Evolutionary conservation across 148 eudicot genomes (phyloP).

Genomic region (Vaccinium myrtillus): DNA sequence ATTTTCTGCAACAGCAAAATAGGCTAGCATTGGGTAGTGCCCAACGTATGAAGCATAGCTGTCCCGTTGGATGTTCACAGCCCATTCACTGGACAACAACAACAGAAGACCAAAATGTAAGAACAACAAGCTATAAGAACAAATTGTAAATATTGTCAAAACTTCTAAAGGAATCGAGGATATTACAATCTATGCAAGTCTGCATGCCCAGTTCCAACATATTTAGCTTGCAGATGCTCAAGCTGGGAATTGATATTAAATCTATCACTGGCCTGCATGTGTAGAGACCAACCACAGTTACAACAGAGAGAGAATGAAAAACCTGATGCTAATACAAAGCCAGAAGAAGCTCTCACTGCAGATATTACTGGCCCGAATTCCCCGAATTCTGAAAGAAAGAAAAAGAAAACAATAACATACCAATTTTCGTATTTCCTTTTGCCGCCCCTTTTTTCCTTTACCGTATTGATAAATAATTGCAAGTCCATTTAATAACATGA

Average conservation of each 20-base stretch:
- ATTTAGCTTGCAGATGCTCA: conserved; percentile 96
- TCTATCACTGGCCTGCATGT: conserved; percentile 88
- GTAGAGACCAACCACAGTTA: neutral
- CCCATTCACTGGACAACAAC: conserved; percentile 76
- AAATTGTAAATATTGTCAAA: neutral
- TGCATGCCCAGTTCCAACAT: conserved; percentile 96
- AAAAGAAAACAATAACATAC: too few species aligned
- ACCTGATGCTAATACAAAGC: neutral
- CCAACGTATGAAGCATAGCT: conserved; percentile 95
- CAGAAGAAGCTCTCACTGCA: neutral
- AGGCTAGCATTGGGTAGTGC: conserved; percentile 89
- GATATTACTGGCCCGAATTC: too few species aligned
- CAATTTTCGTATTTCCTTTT: too few species aligned
- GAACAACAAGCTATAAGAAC: neutral
- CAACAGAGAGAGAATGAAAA: neutral
- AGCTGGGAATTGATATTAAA: conserved; percentile 96
- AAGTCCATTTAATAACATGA: neutral
- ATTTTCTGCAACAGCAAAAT: conserved; percentile 86
- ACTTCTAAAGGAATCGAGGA: neutral
- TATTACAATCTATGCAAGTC: conserved; percentile 88
- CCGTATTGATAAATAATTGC: neutral
- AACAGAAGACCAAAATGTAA: neutral
- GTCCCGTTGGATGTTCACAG: conserved; percentile 90
- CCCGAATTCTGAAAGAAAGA: too few species aligned
- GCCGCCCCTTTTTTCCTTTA: neutral